phyloP scores from a whole-genome alignment of 805 yeast species.

The Candida krabiensis region DNA sequence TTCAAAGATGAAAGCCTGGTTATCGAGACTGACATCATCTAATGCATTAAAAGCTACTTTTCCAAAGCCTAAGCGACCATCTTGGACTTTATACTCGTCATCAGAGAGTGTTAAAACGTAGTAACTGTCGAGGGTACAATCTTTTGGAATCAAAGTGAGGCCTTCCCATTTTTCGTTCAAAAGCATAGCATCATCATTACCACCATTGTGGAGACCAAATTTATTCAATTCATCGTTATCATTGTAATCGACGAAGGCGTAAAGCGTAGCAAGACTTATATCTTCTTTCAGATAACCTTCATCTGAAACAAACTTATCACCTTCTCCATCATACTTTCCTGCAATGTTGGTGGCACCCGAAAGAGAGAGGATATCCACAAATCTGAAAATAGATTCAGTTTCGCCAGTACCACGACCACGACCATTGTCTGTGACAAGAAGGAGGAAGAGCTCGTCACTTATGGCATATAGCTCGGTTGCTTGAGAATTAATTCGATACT shows the following conservation, averaged over 20 bases:
- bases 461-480: conserved; percentile 31
- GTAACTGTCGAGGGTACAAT: conserved; percentile 31
- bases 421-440: conserved; percentile 31
- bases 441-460: conserved; percentile 28
- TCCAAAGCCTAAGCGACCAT: conserved; percentile 30
- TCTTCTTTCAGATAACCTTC: conserved; percentile 24
- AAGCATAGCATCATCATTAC: conserved; percentile 23
- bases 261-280: conserved; percentile 27
- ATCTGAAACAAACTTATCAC: conserved; percentile 25
- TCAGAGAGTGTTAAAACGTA: conserved; percentile 29
- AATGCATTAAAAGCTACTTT: conserved; percentile 22
- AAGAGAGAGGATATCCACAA: conserved; percentile 29
- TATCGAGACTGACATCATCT: conserved; percentile 27
- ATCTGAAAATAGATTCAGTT: conserved; percentile 28
- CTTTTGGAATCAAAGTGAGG: conserved; percentile 29
- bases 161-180: conserved; percentile 37
- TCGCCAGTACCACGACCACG: conserved; percentile 25
- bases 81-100: conserved; percentile 32
- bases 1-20: conserved; percentile 31
- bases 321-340: conserved; percentile 29
- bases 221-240: conserved; percentile 27
- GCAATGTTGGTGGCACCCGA: conserved; percentile 30
- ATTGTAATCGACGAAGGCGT: conserved; percentile 28
- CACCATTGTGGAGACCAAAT: conserved; percentile 36
- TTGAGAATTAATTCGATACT: conserved; percentile 30